Evolutionary conservation across 129 eudicot genomes (phyloP).

Genomic region (Smallanthus sonchifolius): DNA sequence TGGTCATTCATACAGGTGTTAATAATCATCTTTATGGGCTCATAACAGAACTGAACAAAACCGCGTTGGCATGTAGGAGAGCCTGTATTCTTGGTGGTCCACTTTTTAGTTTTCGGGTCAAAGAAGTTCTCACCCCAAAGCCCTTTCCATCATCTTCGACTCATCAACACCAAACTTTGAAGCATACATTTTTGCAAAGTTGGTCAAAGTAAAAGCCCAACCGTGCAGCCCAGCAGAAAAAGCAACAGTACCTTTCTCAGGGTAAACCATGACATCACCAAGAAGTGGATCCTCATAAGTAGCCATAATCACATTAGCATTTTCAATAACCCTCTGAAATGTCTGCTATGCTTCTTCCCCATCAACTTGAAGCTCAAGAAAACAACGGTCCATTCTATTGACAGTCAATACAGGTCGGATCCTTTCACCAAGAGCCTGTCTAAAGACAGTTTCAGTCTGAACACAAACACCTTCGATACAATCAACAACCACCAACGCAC

Average conservation of each 20-base stretch:
- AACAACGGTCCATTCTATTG: conserved; percentile 67
- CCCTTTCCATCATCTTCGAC: conserved; percentile 61
- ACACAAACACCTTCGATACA: conserved; percentile 71
- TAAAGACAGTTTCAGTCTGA: conserved; percentile 61
- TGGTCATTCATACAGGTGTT: conserved; percentile 52
- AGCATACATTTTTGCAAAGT: conserved; percentile 56
- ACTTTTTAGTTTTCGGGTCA: conserved; percentile 47
- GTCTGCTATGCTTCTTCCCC: conserved; percentile 67
- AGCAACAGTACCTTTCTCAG: conserved; percentile 64
- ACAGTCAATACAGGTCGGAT: conserved; percentile 53
- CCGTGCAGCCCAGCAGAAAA: conserved; percentile 55
- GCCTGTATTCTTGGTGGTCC: conserved; percentile 51
- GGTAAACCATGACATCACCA: conserved; percentile 56
- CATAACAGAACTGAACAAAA: conserved; percentile 56
- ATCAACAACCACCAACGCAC: conserved; percentile 61
- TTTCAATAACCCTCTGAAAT: conserved; percentile 51
- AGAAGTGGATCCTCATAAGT: conserved; percentile 56
- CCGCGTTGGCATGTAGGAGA: conserved; percentile 53
- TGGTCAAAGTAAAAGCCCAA: conserved; percentile 43
- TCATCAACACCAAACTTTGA: conserved; percentile 59
- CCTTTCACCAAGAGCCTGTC: conserved; percentile 72
- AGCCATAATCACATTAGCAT: conserved; percentile 48
- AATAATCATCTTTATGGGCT: conserved; percentile 58
- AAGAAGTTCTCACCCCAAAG: conserved; percentile 56
- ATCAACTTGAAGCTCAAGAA: conserved; percentile 65